Evolutionary conservation across 2,329 filamentous ascomycete genomes (phyloP).

Genomic region (Dothideomycetes sp.): DNA sequence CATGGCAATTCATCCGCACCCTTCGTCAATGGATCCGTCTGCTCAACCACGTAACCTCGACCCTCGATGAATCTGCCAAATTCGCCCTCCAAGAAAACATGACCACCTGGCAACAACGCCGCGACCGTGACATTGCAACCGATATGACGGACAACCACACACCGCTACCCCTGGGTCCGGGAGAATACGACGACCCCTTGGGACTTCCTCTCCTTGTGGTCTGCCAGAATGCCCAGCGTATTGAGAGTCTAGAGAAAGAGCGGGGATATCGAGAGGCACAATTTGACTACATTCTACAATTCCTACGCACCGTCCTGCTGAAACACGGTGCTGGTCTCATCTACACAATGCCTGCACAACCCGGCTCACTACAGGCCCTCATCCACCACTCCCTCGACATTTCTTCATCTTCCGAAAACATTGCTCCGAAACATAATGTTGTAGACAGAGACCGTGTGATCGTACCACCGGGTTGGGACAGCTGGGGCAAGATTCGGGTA

Average conservation of each 20-base stretch:
- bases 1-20: slow-evolving; percentile 85
- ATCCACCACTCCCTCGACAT: slow-evolving; percentile 81
- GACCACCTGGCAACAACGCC: slow-evolving; percentile 65
- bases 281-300: slow-evolving; percentile 93
- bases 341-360: slow-evolving; percentile 53
- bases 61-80: slow-evolving; percentile 66
- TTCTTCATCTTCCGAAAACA: slow-evolving; percentile 63
- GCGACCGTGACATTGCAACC: slow-evolving; percentile 44
- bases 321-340: slow-evolving; percentile 45
- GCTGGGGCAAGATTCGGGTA: slow-evolving; percentile 93
- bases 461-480: slow-evolving; percentile 95
- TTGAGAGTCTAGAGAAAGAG: slow-evolving; percentile 81
- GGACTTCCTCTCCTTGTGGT: slow-evolving; percentile 85
- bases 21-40: slow-evolving; percentile 83
- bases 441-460: slow-evolving; percentile 76
- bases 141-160: slow-evolving; percentile 43
- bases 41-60: slow-evolving; percentile 65
- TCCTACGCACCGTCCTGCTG: slow-evolving; percentile 77
- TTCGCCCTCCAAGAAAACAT: slow-evolving; percentile 82
- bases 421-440: slow-evolving; percentile 45
- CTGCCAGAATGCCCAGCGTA: slow-evolving; percentile 92
- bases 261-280: slow-evolving; percentile 92
- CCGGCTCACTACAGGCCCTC: slow-evolving; percentile 67
- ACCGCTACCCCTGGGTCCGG: slow-evolving; percentile 69
- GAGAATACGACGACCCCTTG: slow-evolving; percentile 86